Percentiles rank a stretch among this genome's conserved stretches.
Evolutionary conservation across 202 grass and related monocot genomes (phyloP).

Genomic region (Setaria italica): DNA sequence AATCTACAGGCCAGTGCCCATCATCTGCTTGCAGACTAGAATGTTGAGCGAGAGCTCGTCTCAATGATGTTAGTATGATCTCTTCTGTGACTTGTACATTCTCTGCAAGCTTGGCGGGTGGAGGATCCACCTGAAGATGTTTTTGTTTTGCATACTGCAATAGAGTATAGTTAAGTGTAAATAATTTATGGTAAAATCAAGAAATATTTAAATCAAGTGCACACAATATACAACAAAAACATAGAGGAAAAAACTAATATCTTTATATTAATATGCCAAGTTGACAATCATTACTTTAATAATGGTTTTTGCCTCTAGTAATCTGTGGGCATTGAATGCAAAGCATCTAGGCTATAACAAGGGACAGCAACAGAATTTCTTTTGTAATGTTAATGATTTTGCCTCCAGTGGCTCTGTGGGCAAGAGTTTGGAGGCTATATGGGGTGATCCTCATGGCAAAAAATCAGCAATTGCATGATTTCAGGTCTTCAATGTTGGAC

Average conservation of each 20-base stretch:
- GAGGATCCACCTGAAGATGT: not conserved
- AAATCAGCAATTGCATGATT: not conserved
- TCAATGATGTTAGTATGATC: constrained; percentile 33
- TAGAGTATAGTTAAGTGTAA: not conserved
- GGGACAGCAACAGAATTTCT: not conserved
- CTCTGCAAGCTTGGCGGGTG: not conserved
- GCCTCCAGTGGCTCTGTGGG: not conserved
- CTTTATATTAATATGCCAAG: not conserved
- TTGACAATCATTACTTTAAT: not conserved
- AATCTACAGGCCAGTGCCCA: constrained; percentile 41
- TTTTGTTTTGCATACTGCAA: constrained; percentile 46
- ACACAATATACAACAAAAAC: not conserved
- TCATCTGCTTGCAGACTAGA: constrained; percentile 43
- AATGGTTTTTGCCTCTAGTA: not conserved
- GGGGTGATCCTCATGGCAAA: not conserved
- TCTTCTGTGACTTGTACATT: constrained; percentile 32
- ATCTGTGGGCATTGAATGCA: not conserved
- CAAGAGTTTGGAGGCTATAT: not conserved
- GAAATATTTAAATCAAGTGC: not conserved
- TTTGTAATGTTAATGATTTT: not conserved
- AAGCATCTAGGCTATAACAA: not conserved
- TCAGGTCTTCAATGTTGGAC: not conserved
- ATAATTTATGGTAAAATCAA: not conserved
- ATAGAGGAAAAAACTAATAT: not conserved
- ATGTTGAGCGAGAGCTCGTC: constrained; percentile 36